Conservation (phyloP, 2,329 filamentous ascomycete genomes). For the Coniochaeta pulveracea region DNA sequence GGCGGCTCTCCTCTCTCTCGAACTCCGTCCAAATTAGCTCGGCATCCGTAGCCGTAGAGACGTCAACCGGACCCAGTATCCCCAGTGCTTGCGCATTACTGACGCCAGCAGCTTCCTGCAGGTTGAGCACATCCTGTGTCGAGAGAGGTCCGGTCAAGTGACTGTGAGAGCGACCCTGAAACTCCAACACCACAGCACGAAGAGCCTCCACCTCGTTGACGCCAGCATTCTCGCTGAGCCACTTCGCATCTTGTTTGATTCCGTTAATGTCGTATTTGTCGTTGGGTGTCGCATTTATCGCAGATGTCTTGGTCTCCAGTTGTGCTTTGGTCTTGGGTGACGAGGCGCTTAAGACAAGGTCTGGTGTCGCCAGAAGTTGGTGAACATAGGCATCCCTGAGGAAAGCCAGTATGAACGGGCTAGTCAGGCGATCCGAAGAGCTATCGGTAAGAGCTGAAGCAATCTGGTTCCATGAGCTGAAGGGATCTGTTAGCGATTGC, state of each 20-base stretch:
- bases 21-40: constrained; percentile 48
- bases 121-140: constrained; percentile 64
- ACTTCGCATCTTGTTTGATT: constrained; percentile 76
- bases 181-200: constrained; percentile 70
- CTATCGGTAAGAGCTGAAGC: constrained; percentile 44
- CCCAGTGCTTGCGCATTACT: constrained; percentile 47
- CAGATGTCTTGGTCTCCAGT: constrained; percentile 77
- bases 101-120: constrained; percentile 62
- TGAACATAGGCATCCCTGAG: constrained; percentile 59
- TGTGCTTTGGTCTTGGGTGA: constrained; percentile 53
- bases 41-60: constrained; percentile 34
- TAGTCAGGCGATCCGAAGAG: constrained; percentile 41
- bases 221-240: constrained; percentile 68
- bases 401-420: constrained; percentile 52
- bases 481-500: constrained; percentile 6
- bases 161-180: constrained; percentile 65
- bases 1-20: constrained; percentile 49
- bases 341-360: constrained; percentile 53
- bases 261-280: constrained; percentile 62
- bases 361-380: constrained; percentile 56
- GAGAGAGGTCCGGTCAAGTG: constrained; percentile 64
- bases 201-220: constrained; percentile 77
- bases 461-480: constrained; percentile 51
- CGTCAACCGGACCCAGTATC: constrained; percentile 41
- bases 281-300: constrained; percentile 67